Base-by-base conservation (phyloP, 1,284 basidiomycete species). In the Trichosporon coremiiforme region DNA sequence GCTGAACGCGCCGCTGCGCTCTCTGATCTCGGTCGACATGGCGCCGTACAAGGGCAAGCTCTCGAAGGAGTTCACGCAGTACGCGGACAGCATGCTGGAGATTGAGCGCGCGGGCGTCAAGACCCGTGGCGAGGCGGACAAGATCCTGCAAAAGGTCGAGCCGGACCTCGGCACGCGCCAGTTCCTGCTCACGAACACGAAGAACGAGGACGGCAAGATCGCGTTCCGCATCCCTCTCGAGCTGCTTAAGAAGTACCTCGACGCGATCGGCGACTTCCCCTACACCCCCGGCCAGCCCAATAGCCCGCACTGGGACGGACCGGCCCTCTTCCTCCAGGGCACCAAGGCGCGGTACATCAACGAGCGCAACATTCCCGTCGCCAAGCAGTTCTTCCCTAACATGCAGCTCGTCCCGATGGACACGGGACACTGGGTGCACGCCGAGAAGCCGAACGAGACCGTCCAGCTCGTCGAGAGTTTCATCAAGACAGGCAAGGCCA, bases 171-270 rank as follows among this genome's bases (percentile, higher is more conserved):
- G 83, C 4, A 84, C 86, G 2, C 84, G 87, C 3, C 86, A 87
- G 75, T 88, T 88, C 81, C 83, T 88, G 17, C 80, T 88, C n/a
- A 88, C 87, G 22, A 88, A 88, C 78, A 82, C 86, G 6, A 60
- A 35, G 53, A 64, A 47, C 9, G 71, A 71, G 17, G 71, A 79
- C 22, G 69, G 75, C 1, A 70, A 77, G 25, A 79, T 86, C 72
- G 76, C 75, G 25, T 87, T 87, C 80, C 82, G 87, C 5, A 83
- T 87, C 53, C 87, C 87, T 0, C 77, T 88, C 9, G 73, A 82
- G 20, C 81, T 84, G 20, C 83, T 88, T 57, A 69, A 76, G 7
- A 76, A 75, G 7, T 76, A 83, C 33, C 84, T 88, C 29, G 77
- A 79, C 2, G 75, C 81, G 47, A 87, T 88, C 60, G 87, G 87